Percentiles rank a stretch among this genome's conserved stretches.
These are phyloP conservation scores for Suhomyces choctaworum DNA, from an alignment of 1,139 yeast genomes.

Conservation along the genomic window DNA sequence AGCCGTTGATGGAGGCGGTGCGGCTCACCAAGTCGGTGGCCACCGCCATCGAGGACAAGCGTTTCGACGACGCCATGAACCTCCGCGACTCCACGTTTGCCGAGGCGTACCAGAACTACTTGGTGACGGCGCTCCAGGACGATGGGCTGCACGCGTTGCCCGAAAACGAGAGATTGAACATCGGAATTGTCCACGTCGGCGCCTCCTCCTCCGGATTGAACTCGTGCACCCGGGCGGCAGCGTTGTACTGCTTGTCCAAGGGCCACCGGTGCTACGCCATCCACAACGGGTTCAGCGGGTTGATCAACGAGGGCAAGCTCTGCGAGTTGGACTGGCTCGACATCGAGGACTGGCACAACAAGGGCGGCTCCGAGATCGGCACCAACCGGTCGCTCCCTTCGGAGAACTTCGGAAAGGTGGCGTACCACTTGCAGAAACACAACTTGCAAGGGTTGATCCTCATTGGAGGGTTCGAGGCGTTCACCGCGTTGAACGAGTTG, in stretches of 20 bases:
- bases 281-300: conserved; percentile 74
- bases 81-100: conserved; percentile 72
- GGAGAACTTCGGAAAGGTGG: conserved; percentile 67
- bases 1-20: conserved; percentile 74
- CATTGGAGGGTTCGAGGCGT: conserved; percentile 83
- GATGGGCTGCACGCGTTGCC: conserved; percentile 60
- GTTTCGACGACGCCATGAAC: conserved; percentile 64
- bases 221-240: conserved; percentile 73
- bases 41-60: conserved; percentile 56
- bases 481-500: conserved; percentile 65
- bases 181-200: conserved; percentile 80
- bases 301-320: conserved; percentile 73
- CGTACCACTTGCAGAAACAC: conserved; percentile 73
- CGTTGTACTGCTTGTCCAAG: conserved; percentile 69
- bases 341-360: conserved; percentile 70
- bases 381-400: conserved; percentile 74
- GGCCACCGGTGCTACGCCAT: conserved; percentile 77
- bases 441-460: conserved; percentile 71
- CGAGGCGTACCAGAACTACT: conserved; percentile 70
- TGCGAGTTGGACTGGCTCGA: conserved; percentile 64
- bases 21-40: conserved; percentile 70
- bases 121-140: conserved; percentile 69
- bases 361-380: conserved; percentile 83
- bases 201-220: conserved; percentile 86
- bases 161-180: conserved; percentile 53